These are phyloP conservation scores for Botryotinia calthae DNA, from an alignment of 2,329 filamentous ascomycete genomes.

Conservation along the genomic window DNA sequence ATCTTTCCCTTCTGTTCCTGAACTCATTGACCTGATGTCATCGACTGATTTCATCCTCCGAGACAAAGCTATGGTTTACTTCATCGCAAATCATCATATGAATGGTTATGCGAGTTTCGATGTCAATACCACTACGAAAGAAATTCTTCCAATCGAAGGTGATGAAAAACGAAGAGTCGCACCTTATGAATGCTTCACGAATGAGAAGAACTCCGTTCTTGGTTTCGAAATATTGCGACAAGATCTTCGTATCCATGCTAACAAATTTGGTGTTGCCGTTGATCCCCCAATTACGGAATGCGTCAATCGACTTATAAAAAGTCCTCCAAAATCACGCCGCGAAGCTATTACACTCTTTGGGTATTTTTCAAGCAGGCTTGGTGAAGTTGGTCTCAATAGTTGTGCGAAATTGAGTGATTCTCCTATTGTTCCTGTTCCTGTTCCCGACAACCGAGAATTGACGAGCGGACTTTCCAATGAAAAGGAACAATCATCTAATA, in stretches of 20 bases:
- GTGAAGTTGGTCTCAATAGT: conserved; percentile 65
- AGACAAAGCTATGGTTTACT: conserved; percentile 73
- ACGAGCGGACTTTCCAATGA: conserved; percentile 35
- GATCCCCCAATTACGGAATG: conserved; percentile 79
- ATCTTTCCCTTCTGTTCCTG: conserved; percentile 65
- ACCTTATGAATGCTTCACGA: conserved; percentile 78
- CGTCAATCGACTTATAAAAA: conserved; percentile 67
- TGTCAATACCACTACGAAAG: conserved; percentile 51
- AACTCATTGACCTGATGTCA: conserved; percentile 76
- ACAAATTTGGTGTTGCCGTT: conserved; percentile 78
- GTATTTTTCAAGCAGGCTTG: conserved; percentile 77
- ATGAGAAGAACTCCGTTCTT: conserved; percentile 71
- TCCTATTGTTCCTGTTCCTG: conserved; percentile 76
- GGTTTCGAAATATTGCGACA: conserved; percentile 75
- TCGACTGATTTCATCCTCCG: conserved; percentile 58
- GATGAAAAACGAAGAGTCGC: conserved; percentile 62
- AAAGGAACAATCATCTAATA: conserved; percentile 42
- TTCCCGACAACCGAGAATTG: conserved; percentile 43
- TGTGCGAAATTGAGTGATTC: conserved; percentile 61
- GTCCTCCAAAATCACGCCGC: conserved; percentile 64
- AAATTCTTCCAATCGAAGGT: conserved; percentile 72
- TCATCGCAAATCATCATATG: conserved; percentile 72
- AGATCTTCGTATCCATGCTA: conserved; percentile 76
- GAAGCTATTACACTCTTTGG: conserved; percentile 73
- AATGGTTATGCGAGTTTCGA: conserved; percentile 71